phyloP scores from a whole-genome alignment of 2,329 filamentous ascomycete genomes.

The Alternaria triticina region DNA sequence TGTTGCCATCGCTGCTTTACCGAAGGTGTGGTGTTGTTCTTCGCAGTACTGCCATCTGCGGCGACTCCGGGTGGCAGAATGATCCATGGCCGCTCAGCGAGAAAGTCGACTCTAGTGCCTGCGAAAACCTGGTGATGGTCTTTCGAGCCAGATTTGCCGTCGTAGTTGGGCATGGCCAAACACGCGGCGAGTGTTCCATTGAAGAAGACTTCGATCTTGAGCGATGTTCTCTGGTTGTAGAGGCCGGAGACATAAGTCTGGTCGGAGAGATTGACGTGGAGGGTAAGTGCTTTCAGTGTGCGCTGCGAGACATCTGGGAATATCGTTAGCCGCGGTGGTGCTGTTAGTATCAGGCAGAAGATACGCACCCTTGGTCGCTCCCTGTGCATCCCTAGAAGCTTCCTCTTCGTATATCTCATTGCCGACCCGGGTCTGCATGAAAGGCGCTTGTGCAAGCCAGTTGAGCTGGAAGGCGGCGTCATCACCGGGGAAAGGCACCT shows the following conservation, averaged over 20 bases:
- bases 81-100: conserved; percentile 55
- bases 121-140: conserved; percentile 41
- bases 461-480: conserved; percentile 27
- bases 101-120: conserved; percentile 48
- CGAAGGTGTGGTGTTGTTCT: conserved; percentile 4
- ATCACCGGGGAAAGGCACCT: conserved; percentile 36
- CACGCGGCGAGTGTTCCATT: conserved; percentile 54
- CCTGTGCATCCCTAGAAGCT: not conserved
- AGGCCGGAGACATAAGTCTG: conserved; percentile 38
- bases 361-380: not conserved
- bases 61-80: conserved; percentile 40
- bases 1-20: conserved; percentile 44
- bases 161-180: conserved; percentile 30
- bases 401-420: not conserved
- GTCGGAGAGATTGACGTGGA: conserved; percentile 41
- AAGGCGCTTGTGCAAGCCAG: conserved; percentile 40
- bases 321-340: not conserved
- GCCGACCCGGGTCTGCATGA: conserved; percentile 39
- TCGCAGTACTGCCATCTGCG: conserved; percentile 26
- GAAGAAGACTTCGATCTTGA: conserved; percentile 58
- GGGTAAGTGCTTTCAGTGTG: conserved; percentile 30
- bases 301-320: not conserved
- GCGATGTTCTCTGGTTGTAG: conserved; percentile 32
- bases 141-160: conserved; percentile 23
- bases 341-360: not conserved